Base-by-base conservation (phyloP, 306 rosid genomes). In the Lathyrus oleraceus region DNA sequence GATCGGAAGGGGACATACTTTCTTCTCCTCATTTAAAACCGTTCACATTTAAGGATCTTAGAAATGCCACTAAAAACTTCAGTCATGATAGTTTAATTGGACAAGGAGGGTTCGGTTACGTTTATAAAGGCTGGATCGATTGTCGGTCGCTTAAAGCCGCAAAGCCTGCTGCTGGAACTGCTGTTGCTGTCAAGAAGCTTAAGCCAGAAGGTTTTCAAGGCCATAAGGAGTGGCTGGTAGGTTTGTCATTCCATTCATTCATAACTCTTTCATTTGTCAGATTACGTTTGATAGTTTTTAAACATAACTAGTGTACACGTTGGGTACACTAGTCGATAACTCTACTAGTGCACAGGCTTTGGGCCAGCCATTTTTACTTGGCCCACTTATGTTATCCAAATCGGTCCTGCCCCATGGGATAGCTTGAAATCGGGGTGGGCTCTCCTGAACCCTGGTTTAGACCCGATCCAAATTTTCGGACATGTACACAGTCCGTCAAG, bases 121-220 rank as follows among this genome's bases (percentile, higher is more conserved):
- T 93, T 56, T 90, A 86, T 79, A 90, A 90, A 68, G 97, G 96
- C 23, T 84, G 90, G 93, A 78, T 93, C 74, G 95, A 86, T 67
- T 79, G 62, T 49, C 69, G 78, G 53, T 69, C 86, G 4, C 57
- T 70, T 51, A 44, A 72, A 1, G 79, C 86, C 30, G 57, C 85
- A 27, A 83, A 28, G 69, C 89, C 91, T 9, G 88, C 87, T 20
- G 57, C 79, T 0, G 89, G 88, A 78, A 84, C 78, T 76, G 91
- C 75, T 61, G 85, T 90, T 45, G 98, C 97, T 28, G 96, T 88
- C 62, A 93, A 93, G 88, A 88, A 84, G 87, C 96, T 93, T 56
- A 93, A 90, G 83, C 87, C 88, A 39, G 89, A 93, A 82, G 97
- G 96, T 43, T 85, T 88, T 81, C 98, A 93, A 77, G 97, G 98